phyloP scores from a whole-genome alignment of 164 flowering plant species.

The Umbilicus rupestris region DNA sequence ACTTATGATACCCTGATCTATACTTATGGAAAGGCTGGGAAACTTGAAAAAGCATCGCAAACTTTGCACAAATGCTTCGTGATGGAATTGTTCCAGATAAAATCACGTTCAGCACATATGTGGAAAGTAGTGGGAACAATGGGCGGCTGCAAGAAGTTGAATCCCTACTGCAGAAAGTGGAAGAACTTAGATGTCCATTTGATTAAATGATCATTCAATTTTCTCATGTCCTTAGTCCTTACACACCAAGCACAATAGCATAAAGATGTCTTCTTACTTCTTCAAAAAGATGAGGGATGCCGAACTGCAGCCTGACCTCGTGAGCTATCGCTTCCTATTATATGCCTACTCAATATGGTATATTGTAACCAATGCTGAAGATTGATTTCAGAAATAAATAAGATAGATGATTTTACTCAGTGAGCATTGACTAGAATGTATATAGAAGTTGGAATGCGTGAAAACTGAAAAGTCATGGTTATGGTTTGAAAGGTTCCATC shows the following conservation, averaged over 20 bases:
- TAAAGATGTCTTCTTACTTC: constrained; percentile 43
- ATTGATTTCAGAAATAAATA: constrained; percentile 68
- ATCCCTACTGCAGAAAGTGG: constrained; percentile 64
- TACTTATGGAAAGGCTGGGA: constrained; percentile 86
- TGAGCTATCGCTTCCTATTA: constrained; percentile 76
- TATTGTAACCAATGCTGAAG: constrained; percentile 73
- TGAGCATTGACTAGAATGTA: constrained; percentile 86
- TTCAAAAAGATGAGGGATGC: constrained; percentile 59
- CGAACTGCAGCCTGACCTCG: constrained; percentile 55
- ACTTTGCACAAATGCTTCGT: constrained; percentile 52
- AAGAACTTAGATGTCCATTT: constrained; percentile 57
- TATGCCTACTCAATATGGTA: constrained; percentile 76
- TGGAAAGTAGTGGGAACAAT: constrained; percentile 76
- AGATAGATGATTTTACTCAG: constrained; percentile 81
- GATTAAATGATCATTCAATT: constrained; percentile 84
- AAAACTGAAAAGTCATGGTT: constrained; percentile 73
- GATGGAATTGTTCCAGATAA: constrained; percentile 66
- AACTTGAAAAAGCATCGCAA: constrained; percentile 57
- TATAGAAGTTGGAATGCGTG: constrained; percentile 60
- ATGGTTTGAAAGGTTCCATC: constrained; percentile 80
- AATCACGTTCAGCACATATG: constrained; percentile 83
- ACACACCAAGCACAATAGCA: constrained; percentile 53
- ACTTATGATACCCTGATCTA: constrained; percentile 79
- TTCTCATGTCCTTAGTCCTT: constrained; percentile 82
- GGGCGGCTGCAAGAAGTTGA: constrained; percentile 58